Evolutionary conservation across 306 rosid genomes (phyloP).

Genomic region (Cyamopsis tetragonoloba): DNA sequence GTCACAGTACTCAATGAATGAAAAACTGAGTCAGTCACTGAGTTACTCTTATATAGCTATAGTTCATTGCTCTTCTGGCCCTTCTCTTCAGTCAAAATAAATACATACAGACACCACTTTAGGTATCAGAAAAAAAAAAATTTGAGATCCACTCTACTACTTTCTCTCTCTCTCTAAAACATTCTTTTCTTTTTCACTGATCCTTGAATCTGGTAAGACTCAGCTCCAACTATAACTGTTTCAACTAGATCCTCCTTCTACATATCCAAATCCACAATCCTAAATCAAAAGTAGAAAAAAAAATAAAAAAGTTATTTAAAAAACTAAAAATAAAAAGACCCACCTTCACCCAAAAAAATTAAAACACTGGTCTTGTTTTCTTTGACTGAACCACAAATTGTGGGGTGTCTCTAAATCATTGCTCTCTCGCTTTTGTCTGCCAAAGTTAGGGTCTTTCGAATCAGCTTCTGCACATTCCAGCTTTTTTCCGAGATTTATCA

Average conservation of each 20-base stretch:
- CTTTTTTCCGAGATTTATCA: constrained; percentile 33
- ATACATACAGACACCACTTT: neutral
- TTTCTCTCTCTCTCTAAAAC: constrained; percentile 26
- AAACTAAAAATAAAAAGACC: too few relatives aligned
- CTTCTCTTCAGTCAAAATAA: constrained; percentile 4
- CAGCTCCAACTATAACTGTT: constrained; percentile 14
- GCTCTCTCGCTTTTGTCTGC: constrained; percentile 74
- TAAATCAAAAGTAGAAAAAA: neutral
- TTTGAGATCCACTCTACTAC: constrained; percentile 22
- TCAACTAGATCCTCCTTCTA: constrained; percentile 42
- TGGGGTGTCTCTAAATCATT: constrained; percentile 76
- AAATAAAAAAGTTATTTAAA: too few relatives aligned
- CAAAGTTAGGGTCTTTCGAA: constrained; percentile 55
- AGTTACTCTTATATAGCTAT: neutral
- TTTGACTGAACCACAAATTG: constrained; percentile 68
- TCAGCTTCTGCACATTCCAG: constrained; percentile 34
- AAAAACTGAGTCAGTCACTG: neutral
- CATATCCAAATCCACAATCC: constrained; percentile 10
- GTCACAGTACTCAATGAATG: neutral
- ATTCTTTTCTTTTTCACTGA: constrained; percentile 41
- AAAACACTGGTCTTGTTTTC: constrained; percentile 21
- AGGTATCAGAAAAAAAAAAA: neutral
- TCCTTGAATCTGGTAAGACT: constrained; percentile 37
- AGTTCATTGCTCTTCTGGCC: neutral
- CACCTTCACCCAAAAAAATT: neutral